A percentile compares a stretch with the other conserved stretches of the same genome.
Conservation (phyloP, 179 eudicot species). For the Carnegiea gigantea region DNA sequence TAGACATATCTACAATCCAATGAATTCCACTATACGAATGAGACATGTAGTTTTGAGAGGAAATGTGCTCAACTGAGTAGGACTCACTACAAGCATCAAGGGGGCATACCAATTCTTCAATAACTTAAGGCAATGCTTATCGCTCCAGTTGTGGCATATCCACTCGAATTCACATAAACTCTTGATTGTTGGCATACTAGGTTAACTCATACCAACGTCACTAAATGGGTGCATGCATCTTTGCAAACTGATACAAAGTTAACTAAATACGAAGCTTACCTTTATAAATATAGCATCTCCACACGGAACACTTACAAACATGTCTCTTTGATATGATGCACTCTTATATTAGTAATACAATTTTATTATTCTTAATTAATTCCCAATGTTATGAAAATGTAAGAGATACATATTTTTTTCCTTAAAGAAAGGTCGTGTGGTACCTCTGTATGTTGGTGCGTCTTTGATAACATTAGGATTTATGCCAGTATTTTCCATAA, state of each 20-base stretch:
- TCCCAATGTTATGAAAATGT: no score
- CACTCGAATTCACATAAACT: slow-evolving; percentile 23
- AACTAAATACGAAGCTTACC: slow-evolving; percentile 14
- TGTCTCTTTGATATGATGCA: slow-evolving; percentile 45
- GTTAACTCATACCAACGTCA: no score
- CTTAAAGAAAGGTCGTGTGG: no score
- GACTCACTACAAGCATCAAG: background rate
- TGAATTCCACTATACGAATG: no score
- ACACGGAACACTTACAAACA: slow-evolving; percentile 38
- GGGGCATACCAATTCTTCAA: slow-evolving; percentile 51
- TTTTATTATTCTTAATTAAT: no score
- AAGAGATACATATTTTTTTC: no score
- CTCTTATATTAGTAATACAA: slow-evolving; percentile 20
- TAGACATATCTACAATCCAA: no score
- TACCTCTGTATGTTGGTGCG: slow-evolving; percentile 37
- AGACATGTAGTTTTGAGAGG: no score
- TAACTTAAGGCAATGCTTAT: slow-evolving; percentile 49
- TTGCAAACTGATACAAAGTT: background rate
- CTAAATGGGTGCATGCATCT: no score
- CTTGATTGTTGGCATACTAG: no score
- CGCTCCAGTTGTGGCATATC: slow-evolving; percentile 65
- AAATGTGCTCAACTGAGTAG: no score
- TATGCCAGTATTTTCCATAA: slow-evolving; percentile 39
- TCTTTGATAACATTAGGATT: slow-evolving; percentile 36
- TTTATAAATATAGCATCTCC: slow-evolving; percentile 49